Conservation (phyloP, 2,329 filamentous ascomycete genomes). For the Alternaria consortialis region DNA sequence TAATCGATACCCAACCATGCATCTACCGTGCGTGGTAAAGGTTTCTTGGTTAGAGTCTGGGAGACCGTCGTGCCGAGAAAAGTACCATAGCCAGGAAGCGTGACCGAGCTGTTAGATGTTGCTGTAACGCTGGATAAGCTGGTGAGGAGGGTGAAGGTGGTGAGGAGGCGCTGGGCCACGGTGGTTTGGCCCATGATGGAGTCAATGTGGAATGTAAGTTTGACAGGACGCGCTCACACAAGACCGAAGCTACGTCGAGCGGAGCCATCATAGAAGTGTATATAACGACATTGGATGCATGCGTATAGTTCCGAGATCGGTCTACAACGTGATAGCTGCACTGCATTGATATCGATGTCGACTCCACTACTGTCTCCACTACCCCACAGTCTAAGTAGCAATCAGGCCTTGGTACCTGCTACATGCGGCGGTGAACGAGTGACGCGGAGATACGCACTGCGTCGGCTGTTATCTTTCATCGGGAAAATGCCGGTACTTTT, state of each 20-base stretch:
- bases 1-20: slow-evolving; percentile 61
- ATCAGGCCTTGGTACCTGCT: slow-evolving; percentile 15
- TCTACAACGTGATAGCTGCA: background rate
- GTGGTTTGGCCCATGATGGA: slow-evolving; percentile 11
- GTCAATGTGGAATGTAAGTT: background rate
- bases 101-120: slow-evolving; percentile 15
- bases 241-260: background rate
- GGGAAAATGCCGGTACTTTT: background rate
- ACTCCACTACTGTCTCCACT: background rate
- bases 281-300: background rate
- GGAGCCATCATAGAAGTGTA: background rate
- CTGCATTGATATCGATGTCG: background rate
- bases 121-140: background rate
- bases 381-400: background rate
- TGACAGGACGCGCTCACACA: background rate
- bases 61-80: slow-evolving; percentile 51
- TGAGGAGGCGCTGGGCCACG: slow-evolving; percentile 5
- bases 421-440: background rate
- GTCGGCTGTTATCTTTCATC: slow-evolving; percentile 3
- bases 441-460: background rate
- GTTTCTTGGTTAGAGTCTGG: slow-evolving; percentile 47
- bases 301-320: slow-evolving; percentile 9
- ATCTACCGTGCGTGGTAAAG: slow-evolving; percentile 50
- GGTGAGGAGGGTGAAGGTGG: slow-evolving; percentile 6
- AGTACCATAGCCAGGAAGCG: slow-evolving; percentile 50